These are phyloP conservation scores for Paecilomyces sp. DNA, from an alignment of 2,329 filamentous ascomycete genomes.

Conservation along the genomic window DNA sequence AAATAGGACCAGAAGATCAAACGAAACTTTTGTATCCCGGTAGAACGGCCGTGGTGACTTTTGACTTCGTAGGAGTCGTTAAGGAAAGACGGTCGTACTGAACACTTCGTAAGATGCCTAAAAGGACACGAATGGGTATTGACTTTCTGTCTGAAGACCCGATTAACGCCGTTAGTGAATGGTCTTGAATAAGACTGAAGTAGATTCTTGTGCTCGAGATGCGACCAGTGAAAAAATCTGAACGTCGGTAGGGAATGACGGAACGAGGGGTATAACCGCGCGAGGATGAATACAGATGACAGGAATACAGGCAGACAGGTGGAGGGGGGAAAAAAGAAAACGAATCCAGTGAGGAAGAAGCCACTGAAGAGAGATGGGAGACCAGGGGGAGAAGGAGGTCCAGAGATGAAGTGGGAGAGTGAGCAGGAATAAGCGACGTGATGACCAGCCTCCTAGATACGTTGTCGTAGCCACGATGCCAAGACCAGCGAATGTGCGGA, in stretches of 20 bases:
- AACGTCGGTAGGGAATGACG: not conserved
- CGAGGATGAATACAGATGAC: not conserved
- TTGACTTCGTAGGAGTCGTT: slow-evolving; percentile 33
- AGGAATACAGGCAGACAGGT: too few relatives aligned
- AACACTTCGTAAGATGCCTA: slow-evolving; percentile 17
- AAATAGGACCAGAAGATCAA: slow-evolving; percentile 12
- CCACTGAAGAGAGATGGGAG: not conserved
- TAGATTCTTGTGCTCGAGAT: not conserved
- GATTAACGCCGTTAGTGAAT: slow-evolving; percentile 9
- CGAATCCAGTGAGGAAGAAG: not conserved
- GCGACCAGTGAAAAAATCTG: not conserved
- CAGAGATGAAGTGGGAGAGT: slow-evolving; percentile 5
- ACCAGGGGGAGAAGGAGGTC: slow-evolving; percentile 3
- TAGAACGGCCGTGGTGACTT: slow-evolving; percentile 27
- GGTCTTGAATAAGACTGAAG: not conserved
- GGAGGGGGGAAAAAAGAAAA: too few relatives aligned
- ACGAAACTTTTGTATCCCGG: slow-evolving; percentile 18
- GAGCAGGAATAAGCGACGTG: slow-evolving; percentile 1
- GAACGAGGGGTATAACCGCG: not conserved
- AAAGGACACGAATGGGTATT: slow-evolving; percentile 20
- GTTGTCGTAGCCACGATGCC: slow-evolving; percentile 3
- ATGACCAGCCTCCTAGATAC: slow-evolving; percentile 2
- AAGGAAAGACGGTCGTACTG: slow-evolving; percentile 31
- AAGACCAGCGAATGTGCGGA: slow-evolving; percentile 4
- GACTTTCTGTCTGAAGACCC: slow-evolving; percentile 13